Evolutionary conservation across 768 basidiomycete species (phyloP).

Genomic region (Paxillus rubicundulus): DNA sequence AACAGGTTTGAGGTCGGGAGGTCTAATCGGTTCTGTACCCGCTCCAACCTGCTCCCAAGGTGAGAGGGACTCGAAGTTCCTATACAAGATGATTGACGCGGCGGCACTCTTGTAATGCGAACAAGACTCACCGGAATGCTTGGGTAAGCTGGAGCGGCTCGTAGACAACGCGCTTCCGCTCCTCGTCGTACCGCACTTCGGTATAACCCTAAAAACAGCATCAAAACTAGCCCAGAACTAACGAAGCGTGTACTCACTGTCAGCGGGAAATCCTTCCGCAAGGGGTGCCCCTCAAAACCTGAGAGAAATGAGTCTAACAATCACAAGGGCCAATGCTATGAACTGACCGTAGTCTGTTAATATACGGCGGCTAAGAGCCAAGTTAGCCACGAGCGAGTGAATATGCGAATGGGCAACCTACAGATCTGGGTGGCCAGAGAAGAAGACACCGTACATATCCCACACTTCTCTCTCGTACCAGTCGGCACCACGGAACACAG

Average conservation of each 20-base stretch:
- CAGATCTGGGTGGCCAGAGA: slow-evolving; percentile 95
- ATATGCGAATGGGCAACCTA: slow-evolving; percentile 40
- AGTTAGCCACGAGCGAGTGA: slow-evolving; percentile 14
- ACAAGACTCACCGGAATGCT: slow-evolving; percentile 78
- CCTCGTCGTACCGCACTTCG: slow-evolving; percentile 96
- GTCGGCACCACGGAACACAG: slow-evolving; percentile 87
- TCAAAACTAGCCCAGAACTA: background rate
- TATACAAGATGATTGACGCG: slow-evolving; percentile 27
- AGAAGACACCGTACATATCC: slow-evolving; percentile 98
- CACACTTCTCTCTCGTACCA: slow-evolving; percentile 99
- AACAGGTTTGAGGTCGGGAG: slow-evolving; percentile 73
- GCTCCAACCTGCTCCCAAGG: slow-evolving; percentile 96
- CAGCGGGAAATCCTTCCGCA: slow-evolving; percentile 97
- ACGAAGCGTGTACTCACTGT: slow-evolving; percentile 54
- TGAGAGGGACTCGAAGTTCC: slow-evolving; percentile 89
- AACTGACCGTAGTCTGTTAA: slow-evolving; percentile 91
- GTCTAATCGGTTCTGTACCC: slow-evolving; percentile 52
- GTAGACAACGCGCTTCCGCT: slow-evolving; percentile 94
- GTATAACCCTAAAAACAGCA: slow-evolving; percentile 78
- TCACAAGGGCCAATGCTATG: background rate
- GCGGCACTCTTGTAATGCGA: background rate
- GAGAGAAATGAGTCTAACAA: background rate
- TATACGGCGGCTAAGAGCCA: slow-evolving; percentile 74
- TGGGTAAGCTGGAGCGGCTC: slow-evolving; percentile 97
- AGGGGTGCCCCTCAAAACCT: slow-evolving; percentile 96